A percentile compares a stretch with the other conserved stretches of the same genome.
Conservation (phyloP, 2,329 filamentous ascomycete species). For the Beauveria australis region DNA sequence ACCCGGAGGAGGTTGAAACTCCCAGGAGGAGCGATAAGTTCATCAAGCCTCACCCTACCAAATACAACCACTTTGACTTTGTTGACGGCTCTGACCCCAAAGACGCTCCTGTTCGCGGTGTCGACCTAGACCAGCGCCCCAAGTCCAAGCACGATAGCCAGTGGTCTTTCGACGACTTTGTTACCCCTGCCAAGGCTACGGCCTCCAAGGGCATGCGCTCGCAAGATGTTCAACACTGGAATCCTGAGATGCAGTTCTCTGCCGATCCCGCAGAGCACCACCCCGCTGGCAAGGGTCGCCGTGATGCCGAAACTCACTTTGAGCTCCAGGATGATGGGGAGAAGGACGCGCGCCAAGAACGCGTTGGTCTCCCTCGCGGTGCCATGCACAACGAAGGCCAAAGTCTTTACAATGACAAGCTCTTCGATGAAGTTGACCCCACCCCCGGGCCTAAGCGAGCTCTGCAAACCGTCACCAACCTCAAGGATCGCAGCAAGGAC, state of each 20-base stretch:
- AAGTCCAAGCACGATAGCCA: slow-evolving; percentile 61
- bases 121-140: slow-evolving; percentile 32
- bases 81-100: slow-evolving; percentile 52
- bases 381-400: slow-evolving; percentile 59
- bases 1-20: slow-evolving; percentile 33
- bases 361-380: slow-evolving; percentile 40
- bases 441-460: slow-evolving; percentile 34
- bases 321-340: slow-evolving; percentile 70
- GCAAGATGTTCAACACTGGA: slow-evolving; percentile 73
- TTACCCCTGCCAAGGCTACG: slow-evolving; percentile 67
- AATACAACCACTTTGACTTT: slow-evolving; percentile 82
- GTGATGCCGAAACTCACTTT: slow-evolving; percentile 76
- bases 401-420: slow-evolving; percentile 66
- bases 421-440: slow-evolving; percentile 53
- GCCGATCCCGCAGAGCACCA: slow-evolving; percentile 50
- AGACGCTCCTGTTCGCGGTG: slow-evolving; percentile 36
- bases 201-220: slow-evolving; percentile 50
- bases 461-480: slow-evolving; percentile 62
- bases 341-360: slow-evolving; percentile 41
- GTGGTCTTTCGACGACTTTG: slow-evolving; percentile 86
- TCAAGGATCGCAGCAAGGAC: slow-evolving; percentile 64
- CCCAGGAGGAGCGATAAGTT: slow-evolving; percentile 36
- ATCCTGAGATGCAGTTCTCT: slow-evolving; percentile 52
- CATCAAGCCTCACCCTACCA: slow-evolving; percentile 63
- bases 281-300: slow-evolving; percentile 59